Percentiles rank a stretch among this genome's conserved stretches.
phyloP scores from a whole-genome alignment of 164 flowering plant species.

The Vitis rupestris region DNA sequence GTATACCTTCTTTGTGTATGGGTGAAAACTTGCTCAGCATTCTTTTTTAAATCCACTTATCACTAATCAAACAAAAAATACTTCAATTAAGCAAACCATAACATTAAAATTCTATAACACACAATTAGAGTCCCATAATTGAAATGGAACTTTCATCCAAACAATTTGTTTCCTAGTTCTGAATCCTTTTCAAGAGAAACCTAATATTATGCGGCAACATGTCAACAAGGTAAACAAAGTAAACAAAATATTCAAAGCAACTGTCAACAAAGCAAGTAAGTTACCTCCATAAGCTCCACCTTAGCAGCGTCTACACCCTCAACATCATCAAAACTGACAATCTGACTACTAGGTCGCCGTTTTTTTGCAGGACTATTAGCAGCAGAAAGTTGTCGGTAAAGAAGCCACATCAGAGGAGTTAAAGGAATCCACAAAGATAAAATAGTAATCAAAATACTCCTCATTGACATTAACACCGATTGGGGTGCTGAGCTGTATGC shows the following conservation, averaged over 20 bases:
- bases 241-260: too few species aligned
- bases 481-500: slow-evolving; percentile 84
- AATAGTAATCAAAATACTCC: slow-evolving; percentile 67
- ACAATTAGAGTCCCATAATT: too few species aligned
- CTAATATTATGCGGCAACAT: background rate
- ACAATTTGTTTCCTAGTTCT: too few species aligned
- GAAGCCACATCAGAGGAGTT: slow-evolving; percentile 92
- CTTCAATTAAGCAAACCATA: too few species aligned
- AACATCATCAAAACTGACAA: slow-evolving; percentile 83
- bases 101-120: too few species aligned
- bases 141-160: too few species aligned
- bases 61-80: too few species aligned
- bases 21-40: too few species aligned
- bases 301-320: slow-evolving; percentile 97
- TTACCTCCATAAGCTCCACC: slow-evolving; percentile 94
- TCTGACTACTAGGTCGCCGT: slow-evolving; percentile 52
- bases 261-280: background rate
- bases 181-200: too few species aligned
- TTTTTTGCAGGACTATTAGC: slow-evolving; percentile 86
- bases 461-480: slow-evolving; percentile 59
- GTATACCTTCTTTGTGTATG: too few species aligned
- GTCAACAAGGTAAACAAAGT: too few species aligned
- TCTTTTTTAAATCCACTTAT: too few species aligned
- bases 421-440: slow-evolving; percentile 89
- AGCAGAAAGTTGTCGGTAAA: slow-evolving; percentile 82